These are phyloP conservation scores for Chaetomium globosum DNA, from an alignment of 2,329 filamentous ascomycete genomes.

Conservation along the genomic window DNA sequence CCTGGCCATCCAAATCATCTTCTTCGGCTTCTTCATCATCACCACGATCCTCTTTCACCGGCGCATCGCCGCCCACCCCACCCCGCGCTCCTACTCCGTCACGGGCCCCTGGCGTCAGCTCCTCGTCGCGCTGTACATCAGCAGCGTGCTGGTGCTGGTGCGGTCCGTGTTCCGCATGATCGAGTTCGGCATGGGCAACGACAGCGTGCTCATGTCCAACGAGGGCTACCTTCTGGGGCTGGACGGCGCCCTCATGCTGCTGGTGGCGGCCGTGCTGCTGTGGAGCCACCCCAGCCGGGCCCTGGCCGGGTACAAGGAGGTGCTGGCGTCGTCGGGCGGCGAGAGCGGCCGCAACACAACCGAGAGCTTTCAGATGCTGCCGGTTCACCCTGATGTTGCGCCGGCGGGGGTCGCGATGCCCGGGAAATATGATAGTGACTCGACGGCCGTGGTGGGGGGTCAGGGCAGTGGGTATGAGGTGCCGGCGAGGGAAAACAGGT, in stretches of 20 bases:
- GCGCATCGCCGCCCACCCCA: conserved; percentile 44
- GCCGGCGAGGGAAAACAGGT: background rate
- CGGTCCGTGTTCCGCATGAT: conserved; percentile 52
- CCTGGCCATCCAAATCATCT: conserved; percentile 52
- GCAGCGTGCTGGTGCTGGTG: conserved; percentile 51
- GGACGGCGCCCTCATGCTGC: conserved; percentile 39
- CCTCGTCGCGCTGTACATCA: conserved; percentile 48
- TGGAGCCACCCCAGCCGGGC: conserved; percentile 31
- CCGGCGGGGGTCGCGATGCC: background rate
- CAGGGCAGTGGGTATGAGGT: background rate
- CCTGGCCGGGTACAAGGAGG: conserved; percentile 31
- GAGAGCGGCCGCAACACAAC: conserved; percentile 15
- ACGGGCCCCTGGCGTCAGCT: conserved; percentile 35
- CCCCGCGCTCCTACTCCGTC: conserved; percentile 33
- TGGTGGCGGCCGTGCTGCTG: conserved; percentile 26
- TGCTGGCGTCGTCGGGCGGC: background rate
- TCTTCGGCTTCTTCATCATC: conserved; percentile 54
- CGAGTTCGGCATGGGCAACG: conserved; percentile 51
- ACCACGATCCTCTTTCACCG: conserved; percentile 51
- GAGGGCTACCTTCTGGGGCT: conserved; percentile 51
- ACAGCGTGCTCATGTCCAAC: conserved; percentile 48
- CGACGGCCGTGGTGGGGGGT: background rate
- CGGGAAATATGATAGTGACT: conserved; percentile 13
- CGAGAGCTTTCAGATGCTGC: conserved; percentile 18
- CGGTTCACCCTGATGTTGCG: background rate